Conservation (phyloP, 768 basidiomycete genomes). For the Phaeotremella fagi region DNA sequence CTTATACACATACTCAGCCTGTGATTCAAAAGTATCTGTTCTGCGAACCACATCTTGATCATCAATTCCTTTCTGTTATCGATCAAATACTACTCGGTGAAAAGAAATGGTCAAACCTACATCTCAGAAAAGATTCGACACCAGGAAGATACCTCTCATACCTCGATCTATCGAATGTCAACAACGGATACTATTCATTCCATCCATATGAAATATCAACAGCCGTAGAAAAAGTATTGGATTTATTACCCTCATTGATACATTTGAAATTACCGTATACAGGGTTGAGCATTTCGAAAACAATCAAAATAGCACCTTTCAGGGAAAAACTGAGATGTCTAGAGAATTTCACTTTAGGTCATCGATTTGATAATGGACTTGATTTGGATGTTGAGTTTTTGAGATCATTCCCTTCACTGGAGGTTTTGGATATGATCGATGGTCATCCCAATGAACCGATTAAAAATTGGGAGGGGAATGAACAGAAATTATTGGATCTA, state of each 20-base stretch:
- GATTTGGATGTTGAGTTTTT: slow-evolving; percentile 20
- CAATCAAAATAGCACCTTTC: slow-evolving; percentile 13
- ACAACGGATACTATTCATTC: slow-evolving; percentile 4
- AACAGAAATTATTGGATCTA: slow-evolving; percentile 10
- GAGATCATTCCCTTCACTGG: slow-evolving; percentile 11
- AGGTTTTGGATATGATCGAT: slow-evolving; percentile 16
- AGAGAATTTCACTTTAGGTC: slow-evolving; percentile 17
- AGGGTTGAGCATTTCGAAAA: slow-evolving; percentile 8
- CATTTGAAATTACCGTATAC: slow-evolving; percentile 38
- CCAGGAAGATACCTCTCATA: slow-evolving; percentile 81
- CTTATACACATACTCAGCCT: slow-evolving; percentile 10
- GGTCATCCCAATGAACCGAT: slow-evolving; percentile 11
- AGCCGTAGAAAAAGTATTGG: slow-evolving; percentile 26
- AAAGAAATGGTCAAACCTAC: slow-evolving; percentile 78
- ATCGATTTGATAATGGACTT: slow-evolving; percentile 3
- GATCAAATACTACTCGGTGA: slow-evolving; percentile 61
- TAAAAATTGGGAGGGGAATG: not conserved
- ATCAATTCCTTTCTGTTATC: slow-evolving; percentile 38
- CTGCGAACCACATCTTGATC: slow-evolving; percentile 20
- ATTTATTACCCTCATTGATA: slow-evolving; percentile 37
- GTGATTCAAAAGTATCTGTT: slow-evolving; percentile 33
- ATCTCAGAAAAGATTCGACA: slow-evolving; percentile 76
- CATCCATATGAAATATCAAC: slow-evolving; percentile 17
- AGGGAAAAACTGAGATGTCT: slow-evolving; percentile 8
- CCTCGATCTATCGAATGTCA: slow-evolving; percentile 61